A percentile compares a stretch with the other conserved stretches of the same genome.
phyloP scores from a whole-genome alignment of 1,139 yeast genomes.

The Yamadazyma taylorii region DNA sequence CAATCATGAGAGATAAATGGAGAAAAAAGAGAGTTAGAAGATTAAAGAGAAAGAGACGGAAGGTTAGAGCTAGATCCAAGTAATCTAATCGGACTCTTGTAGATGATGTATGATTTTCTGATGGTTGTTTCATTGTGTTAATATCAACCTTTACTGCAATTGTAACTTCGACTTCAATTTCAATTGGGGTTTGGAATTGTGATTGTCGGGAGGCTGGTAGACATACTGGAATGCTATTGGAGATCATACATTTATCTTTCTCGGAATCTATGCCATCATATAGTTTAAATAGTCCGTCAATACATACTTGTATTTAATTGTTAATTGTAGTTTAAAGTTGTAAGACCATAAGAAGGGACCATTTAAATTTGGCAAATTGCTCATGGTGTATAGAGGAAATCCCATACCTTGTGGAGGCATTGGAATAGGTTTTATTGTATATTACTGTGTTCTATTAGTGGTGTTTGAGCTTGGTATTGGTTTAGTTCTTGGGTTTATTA shows the following conservation, averaged over 20 bases:
- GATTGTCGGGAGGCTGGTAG: no score
- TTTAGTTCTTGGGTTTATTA: neutral
- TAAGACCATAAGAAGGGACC: neutral
- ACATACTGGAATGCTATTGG: neutral
- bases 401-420: no score
- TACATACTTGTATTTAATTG: slow-evolving; percentile 9
- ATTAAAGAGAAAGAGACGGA: slow-evolving; percentile 99
- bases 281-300: slow-evolving; percentile 6
- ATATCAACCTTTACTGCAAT: neutral
- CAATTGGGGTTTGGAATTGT: neutral
- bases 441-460: neutral
- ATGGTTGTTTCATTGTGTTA: neutral
- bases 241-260: neutral
- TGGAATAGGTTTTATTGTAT: no score
- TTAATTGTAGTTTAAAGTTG: neutral
- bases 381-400: no score
- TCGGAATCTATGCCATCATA: slow-evolving; percentile 1
- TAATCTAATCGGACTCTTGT: slow-evolving; percentile 54
- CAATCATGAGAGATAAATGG: slow-evolving; percentile 88
- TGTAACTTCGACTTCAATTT: neutral
- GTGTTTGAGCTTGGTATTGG: neutral
- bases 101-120: neutral
- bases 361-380: no score
- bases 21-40: slow-evolving; percentile 99
- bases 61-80: slow-evolving; percentile 99